A percentile compares a stretch with the other conserved stretches of the same genome.
These are phyloP conservation scores for Globisporangium megalacanthum DNA, from an alignment of 352 stramenopile species.

Conservation along the genomic window DNA sequence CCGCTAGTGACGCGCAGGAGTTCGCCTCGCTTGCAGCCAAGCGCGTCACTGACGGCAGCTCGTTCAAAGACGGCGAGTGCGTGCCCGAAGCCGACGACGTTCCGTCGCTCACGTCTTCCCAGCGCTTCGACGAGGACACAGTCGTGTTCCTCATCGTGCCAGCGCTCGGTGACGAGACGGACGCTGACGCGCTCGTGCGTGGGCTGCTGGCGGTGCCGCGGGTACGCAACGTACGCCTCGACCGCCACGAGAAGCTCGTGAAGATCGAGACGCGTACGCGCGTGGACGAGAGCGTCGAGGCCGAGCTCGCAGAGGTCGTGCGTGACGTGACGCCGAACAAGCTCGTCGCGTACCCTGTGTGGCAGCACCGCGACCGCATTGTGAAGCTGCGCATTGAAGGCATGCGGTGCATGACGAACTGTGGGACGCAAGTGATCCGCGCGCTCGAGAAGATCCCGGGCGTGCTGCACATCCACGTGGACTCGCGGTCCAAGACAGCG, in stretches of 20 bases:
- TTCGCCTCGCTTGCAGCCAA: constrained; percentile 6
- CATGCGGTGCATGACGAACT: constrained; percentile 89
- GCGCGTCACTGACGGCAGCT: constrained; percentile 1
- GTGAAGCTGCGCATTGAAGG: constrained; percentile 70
- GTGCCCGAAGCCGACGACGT: constrained; percentile 63
- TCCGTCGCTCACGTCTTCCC: constrained; percentile 63
- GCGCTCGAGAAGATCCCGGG: constrained; percentile 77
- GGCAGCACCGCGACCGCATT: constrained; percentile 77
- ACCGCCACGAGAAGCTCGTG: constrained; percentile 59
- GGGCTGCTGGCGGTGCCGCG: constrained; percentile 25
- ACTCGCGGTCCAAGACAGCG: constrained; percentile 74
- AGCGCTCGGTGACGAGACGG: constrained; percentile 25
- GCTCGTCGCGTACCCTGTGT: constrained; percentile 74
- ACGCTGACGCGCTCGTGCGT: constrained; percentile 20
- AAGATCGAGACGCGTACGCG: constrained; percentile 49
- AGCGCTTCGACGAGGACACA: constrained; percentile 45
- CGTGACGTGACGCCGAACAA: constrained; percentile 28
- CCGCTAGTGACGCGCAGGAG: constrained; percentile 10
- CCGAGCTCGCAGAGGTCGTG: constrained; percentile 54
- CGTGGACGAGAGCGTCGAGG: constrained; percentile 39
- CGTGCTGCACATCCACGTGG: constrained; percentile 80
- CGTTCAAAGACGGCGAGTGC: constrained; percentile 40
- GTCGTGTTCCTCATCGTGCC: constrained; percentile 75
- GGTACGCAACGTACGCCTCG: constrained; percentile 50
- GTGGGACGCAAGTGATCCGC: constrained; percentile 68